These are phyloP conservation scores for Pleurostoma richardsiae DNA, from an alignment of 2,329 filamentous ascomycete species.

Conservation along the genomic window DNA sequence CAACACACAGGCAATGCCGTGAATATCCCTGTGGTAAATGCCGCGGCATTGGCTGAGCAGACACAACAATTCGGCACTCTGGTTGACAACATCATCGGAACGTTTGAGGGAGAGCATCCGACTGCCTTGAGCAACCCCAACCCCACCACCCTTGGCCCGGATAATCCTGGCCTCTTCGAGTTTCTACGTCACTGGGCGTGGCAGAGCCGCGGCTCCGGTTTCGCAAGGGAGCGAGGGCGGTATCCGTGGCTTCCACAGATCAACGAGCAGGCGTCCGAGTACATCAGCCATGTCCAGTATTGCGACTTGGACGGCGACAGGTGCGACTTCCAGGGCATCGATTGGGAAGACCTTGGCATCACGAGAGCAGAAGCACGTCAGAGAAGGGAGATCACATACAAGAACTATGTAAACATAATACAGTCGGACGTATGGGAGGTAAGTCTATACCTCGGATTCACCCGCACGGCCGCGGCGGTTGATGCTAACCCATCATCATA, in stretches of 20 bases:
- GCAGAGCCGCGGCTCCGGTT: slow-evolving; percentile 17
- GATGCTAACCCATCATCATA: background rate
- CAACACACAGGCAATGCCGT: too few species aligned
- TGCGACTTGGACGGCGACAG: slow-evolving; percentile 48
- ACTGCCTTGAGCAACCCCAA: slow-evolving; percentile 24
- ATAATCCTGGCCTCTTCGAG: slow-evolving; percentile 42
- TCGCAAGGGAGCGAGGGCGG: slow-evolving; percentile 18
- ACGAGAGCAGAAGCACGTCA: slow-evolving; percentile 42
- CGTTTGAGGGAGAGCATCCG: slow-evolving; percentile 16
- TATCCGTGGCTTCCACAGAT: slow-evolving; percentile 26
- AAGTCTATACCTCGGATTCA: slow-evolving; percentile 24
- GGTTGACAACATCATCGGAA: background rate
- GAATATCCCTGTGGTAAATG: too few species aligned
- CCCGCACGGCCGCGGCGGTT: background rate
- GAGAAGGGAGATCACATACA: slow-evolving; percentile 43
- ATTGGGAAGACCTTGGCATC: slow-evolving; percentile 51
- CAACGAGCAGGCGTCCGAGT: slow-evolving; percentile 13
- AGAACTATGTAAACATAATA: slow-evolving; percentile 51
- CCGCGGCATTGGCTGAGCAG: too few species aligned
- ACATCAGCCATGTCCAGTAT: slow-evolving; percentile 21
- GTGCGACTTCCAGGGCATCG: slow-evolving; percentile 55
- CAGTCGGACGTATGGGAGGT: slow-evolving; percentile 43
- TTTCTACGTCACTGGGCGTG: slow-evolving; percentile 47
- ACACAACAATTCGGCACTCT: too few species aligned
- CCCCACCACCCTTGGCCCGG: slow-evolving; percentile 33